Evolutionary conservation across 2,329 filamentous ascomycete species (phyloP), one percentile per base, ranked within the genome.

Genomic region (Leptodontidium sp.): DNA sequence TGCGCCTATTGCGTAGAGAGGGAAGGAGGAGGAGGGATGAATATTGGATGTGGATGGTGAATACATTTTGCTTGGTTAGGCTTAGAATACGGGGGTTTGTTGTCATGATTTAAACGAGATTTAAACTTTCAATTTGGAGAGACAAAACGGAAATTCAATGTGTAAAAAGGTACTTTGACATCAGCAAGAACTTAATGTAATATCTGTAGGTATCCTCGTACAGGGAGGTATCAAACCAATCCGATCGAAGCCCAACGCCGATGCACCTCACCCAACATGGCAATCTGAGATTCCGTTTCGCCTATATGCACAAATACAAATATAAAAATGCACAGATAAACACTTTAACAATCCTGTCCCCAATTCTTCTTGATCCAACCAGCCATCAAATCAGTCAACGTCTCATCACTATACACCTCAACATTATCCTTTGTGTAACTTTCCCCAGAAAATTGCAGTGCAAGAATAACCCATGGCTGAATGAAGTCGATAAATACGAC

Each of bases 401-500:
- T 85, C 32, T 83, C 83, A 2, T 88, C 82, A 21, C 55, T 80
- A 73, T 90, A 91, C 32, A 76, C 72, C 73, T 81, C 74, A 0
- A 89, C 83, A 73, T 89, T 83, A 4, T 79, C 77, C 9, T 80
- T 77, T 26, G 71, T 79, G 66, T 86, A 89, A 32, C 84, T 82
- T 1, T 83, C 84, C 0, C 87, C 87, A 32, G 81, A 82, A 70
- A 87, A 85, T 73, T 90, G 88, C 70, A 97, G 82, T 2, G 93
- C 94, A 12, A 91, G 81, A 21, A 97, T 80, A 49, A 98, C 83
- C 87, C 92, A 97, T 11, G 90, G 90, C 80, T 96, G 87, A 45
- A 98, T 90, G 79, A 98, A 99, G 78, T 97, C 94, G 68, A 97
- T 88, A 77, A 97, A 99, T 15, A 98, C 89, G 8, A 99, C 79